Percentiles rank a stretch among this genome's conserved stretches.
These are phyloP conservation scores for Magnaporthiopsis rhizophila DNA, from an alignment of 2,329 filamentous ascomycete species.

Conservation along the genomic window DNA sequence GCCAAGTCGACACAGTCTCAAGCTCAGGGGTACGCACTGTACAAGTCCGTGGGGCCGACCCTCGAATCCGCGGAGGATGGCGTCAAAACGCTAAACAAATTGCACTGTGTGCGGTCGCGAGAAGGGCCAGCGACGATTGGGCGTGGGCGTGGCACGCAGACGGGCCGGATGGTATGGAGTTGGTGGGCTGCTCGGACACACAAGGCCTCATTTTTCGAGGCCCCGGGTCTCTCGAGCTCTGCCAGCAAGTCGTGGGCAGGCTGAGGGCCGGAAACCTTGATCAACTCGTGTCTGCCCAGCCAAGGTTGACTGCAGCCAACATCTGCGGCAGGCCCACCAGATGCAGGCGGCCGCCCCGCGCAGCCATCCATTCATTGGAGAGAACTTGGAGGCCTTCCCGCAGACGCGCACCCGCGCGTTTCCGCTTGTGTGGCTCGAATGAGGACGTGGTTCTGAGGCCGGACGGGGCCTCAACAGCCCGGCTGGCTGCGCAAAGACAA, in stretches of 20 bases:
- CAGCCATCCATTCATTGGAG: too few relatives aligned
- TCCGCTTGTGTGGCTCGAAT: neutral
- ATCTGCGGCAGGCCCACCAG: neutral
- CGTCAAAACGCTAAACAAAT: neutral
- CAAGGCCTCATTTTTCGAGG: neutral
- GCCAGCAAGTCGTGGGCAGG: neutral
- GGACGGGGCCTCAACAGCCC: neutral
- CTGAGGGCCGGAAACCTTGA: neutral
- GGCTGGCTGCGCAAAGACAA: neutral
- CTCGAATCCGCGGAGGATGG: too few relatives aligned
- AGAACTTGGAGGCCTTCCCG: neutral
- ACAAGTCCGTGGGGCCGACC: too few relatives aligned
- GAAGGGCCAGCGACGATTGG: neutral
- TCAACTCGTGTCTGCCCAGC: neutral
- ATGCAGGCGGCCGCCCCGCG: too few relatives aligned
- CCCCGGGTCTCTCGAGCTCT: neutral
- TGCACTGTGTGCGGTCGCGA: neutral
- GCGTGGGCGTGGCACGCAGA: neutral
- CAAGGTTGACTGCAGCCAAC: neutral
- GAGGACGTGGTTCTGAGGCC: neutral
- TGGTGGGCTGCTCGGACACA: too few relatives aligned
- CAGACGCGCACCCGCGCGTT: neutral
- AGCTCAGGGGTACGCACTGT: neutral
- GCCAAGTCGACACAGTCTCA: neutral
- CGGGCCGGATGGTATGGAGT: too few relatives aligned